Conservation (phyloP, 129 eudicot species). For the Artemisia argyi region DNA sequence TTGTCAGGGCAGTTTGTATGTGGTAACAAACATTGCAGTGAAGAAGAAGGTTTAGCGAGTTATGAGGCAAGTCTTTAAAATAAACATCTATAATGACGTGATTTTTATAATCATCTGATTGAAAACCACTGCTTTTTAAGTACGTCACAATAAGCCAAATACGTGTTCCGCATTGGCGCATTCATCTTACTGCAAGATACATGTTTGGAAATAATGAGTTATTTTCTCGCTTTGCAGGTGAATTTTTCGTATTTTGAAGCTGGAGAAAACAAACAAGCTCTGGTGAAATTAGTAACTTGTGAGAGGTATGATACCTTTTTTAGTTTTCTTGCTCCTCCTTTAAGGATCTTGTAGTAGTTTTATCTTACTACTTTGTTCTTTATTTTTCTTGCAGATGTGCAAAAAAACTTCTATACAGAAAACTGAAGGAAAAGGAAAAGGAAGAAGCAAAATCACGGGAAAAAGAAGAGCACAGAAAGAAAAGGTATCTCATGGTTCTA, state of each 20-base stretch:
- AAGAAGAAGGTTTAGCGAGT: conserved; percentile 76
- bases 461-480: conserved; percentile 48
- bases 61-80: conserved; percentile 67
- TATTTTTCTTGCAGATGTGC: conserved; percentile 55
- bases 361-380: neutral
- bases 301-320: conserved; percentile 47
- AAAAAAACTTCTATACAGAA: conserved; percentile 76
- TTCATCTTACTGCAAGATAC: neutral
- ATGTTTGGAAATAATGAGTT: conserved; percentile 13
- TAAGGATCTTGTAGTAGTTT: neutral
- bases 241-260: conserved; percentile 92
- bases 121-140: too few relatives aligned
- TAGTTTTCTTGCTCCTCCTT: neutral
- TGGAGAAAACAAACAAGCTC: conserved; percentile 92
- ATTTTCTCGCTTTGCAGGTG: conserved; percentile 51
- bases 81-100: neutral
- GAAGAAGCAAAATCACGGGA: conserved; percentile 45
- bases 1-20: conserved; percentile 97
- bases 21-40: conserved; percentile 93
- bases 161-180: too few relatives aligned
- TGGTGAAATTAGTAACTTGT: conserved; percentile 89
- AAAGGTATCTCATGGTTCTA: conserved; percentile 48
- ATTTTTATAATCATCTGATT: too few relatives aligned
- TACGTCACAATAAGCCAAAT: too few relatives aligned
- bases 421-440: conserved; percentile 70